Evolutionary conservation across 257 asterid species (phyloP), one percentile per base, ranked within the genome.

Genomic region (Rehmannia glutinosa): DNA sequence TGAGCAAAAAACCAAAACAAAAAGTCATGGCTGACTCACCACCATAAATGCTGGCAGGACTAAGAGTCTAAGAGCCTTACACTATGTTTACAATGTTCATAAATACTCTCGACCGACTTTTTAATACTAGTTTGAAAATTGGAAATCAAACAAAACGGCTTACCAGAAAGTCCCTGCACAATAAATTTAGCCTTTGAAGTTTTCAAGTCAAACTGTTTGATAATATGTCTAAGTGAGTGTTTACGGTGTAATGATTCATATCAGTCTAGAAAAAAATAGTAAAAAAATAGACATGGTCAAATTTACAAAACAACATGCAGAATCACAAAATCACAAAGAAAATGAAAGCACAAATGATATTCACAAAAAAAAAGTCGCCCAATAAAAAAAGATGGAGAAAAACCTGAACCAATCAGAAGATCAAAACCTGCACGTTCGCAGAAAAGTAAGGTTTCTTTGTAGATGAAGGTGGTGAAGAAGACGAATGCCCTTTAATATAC

Each of bases 21-120:
- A 7, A 58, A 23, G 55, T 75, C 71, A 56, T 1, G 23, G 27
- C 8, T 41, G 75, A 49, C 63, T 59, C 60, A 63, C 68, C 59
- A 43, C 59, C 66, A 55, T 71, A 68, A 71, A 64, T 72, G 76
- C 66, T 19, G 47, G 27, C 43, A 51, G 6, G 53, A 60, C 62
- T 25, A 38, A 0, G 20, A 27, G 43, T 9, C 49, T 46, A 8
- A 0, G 38, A 0, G n/a, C n/a, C n/a, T n/a, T 25, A 27, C 6
- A 28, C 51, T 45, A 17, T 46, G 54, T 33, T 43, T 32, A 42
- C 38, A n/a, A 53, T 11, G 8, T 11, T 28, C 73, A 55, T 69
- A 69, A 75, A 68, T 68, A 6, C 54, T n/a, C n/a, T n/a, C n/a
- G n/a, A n/a, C n/a, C n/a, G n/a, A 59, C 45, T 70, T 19, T 45